Conservation (phyloP, 2,329 filamentous ascomycete genomes). For the Epicoccum nigrum region DNA sequence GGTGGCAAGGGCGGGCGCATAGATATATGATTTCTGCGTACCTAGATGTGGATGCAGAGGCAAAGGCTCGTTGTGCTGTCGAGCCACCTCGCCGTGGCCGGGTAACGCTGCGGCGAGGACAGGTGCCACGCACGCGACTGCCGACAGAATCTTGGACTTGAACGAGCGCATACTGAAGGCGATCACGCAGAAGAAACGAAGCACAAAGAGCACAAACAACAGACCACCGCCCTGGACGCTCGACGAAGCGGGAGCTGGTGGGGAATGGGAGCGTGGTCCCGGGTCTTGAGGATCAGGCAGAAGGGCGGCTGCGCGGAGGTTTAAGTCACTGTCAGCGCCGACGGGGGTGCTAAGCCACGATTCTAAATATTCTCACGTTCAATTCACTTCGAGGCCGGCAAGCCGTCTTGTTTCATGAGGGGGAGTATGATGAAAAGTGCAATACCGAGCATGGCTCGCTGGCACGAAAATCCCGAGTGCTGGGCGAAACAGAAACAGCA, state of each 20-base stretch:
- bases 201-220: slow-evolving; percentile 14
- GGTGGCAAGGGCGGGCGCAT: slow-evolving; percentile 30
- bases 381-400: not conserved
- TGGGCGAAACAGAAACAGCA: not conserved
- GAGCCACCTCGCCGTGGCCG: slow-evolving; percentile 22
- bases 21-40: slow-evolving; percentile 34
- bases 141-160: slow-evolving; percentile 41
- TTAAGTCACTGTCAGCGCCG: slow-evolving; percentile 22
- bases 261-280: slow-evolving; percentile 8
- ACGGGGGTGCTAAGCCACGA: slow-evolving; percentile 24
- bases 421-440: not conserved
- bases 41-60: slow-evolving; percentile 41
- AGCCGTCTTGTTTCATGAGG: not conserved
- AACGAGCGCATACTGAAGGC: slow-evolving; percentile 38
- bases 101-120: slow-evolving; percentile 36
- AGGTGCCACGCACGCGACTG: slow-evolving; percentile 37
- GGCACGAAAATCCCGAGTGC: not conserved
- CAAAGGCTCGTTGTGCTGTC: slow-evolving; percentile 30
- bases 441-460: not conserved
- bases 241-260: slow-evolving; percentile 2
- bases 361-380: too few relatives aligned
- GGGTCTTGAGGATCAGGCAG: slow-evolving; percentile 19
- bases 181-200: slow-evolving; percentile 1
- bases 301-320: slow-evolving; percentile 13
- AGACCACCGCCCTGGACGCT: slow-evolving; percentile 18